A percentile compares a stretch with the other conserved stretches of the same genome.
Conservation (phyloP, 2,329 filamentous ascomycete genomes). For the Colletotrichum coccodes region DNA sequence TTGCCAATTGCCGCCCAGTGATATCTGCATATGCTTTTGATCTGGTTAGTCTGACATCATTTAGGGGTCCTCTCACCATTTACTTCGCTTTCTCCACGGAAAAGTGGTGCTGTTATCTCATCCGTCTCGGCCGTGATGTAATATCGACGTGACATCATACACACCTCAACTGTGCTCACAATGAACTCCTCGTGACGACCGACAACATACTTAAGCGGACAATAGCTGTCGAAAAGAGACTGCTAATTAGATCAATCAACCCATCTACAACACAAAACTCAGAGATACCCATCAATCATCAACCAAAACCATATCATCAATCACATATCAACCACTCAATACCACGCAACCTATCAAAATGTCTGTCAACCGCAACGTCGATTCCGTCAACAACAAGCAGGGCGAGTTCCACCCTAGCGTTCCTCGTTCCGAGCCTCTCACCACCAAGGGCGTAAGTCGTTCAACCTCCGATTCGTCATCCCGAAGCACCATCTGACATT, state of each 20-base stretch:
- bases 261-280: background rate
- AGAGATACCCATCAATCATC: background rate
- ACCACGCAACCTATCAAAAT: slow-evolving; percentile 40
- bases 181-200: background rate
- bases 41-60: background rate
- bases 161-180: background rate
- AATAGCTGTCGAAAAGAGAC: background rate
- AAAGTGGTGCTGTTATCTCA: slow-evolving; percentile 30
- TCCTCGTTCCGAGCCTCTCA: slow-evolving; percentile 61
- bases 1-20: background rate
- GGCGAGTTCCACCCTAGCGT: slow-evolving; percentile 66
- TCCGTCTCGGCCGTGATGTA: slow-evolving; percentile 11
- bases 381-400: slow-evolving; percentile 60
- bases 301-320: too few species aligned
- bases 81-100: background rate
- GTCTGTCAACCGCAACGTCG: slow-evolving; percentile 57
- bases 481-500: slow-evolving; percentile 22
- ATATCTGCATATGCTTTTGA: too few species aligned
- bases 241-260: background rate
- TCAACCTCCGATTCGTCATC: background rate
- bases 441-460: slow-evolving; percentile 62
- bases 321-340: background rate
- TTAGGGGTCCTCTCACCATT: background rate
- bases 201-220: slow-evolving; percentile 9
- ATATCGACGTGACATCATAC: slow-evolving; percentile 6